phyloP scores from a whole-genome alignment of 495 filamentous ascomycete species.

The Pseudevernia furfuracea region DNA sequence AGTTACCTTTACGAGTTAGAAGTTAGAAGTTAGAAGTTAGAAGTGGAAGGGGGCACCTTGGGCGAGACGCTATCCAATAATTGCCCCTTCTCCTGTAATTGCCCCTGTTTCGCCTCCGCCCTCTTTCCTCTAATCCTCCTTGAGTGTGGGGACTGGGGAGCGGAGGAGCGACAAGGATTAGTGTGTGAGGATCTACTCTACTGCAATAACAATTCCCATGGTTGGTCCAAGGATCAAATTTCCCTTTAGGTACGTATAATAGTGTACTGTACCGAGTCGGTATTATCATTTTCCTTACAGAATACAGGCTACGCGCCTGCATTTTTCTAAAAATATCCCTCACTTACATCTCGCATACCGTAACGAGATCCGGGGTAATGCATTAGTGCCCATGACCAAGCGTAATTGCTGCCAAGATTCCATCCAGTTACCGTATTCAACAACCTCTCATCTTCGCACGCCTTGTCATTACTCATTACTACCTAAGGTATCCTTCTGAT shows the following conservation, averaged over 20 bases:
- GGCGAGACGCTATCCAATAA: slow-evolving; percentile 9
- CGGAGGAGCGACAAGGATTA: not conserved
- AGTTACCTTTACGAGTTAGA: no score
- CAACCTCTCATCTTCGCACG: not conserved
- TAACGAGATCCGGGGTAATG: not conserved
- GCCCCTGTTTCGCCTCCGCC: not conserved
- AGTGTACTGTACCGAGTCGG: no score
- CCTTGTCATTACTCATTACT: no score
- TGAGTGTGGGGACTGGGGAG: not conserved
- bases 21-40: no score
- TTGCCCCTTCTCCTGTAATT: not conserved
- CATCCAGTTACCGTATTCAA: no score
- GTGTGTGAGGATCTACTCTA: no score
- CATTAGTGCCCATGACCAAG: not conserved
- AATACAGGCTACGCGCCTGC: slow-evolving; percentile 1
- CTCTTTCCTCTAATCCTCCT: not conserved
- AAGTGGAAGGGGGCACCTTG: no score
- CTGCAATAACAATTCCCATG: no score
- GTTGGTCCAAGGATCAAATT: no score
- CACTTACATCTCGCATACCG: not conserved
- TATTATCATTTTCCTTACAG: no score
- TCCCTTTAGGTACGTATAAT: no score
- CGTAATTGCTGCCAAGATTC: not conserved
- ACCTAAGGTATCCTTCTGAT: no score
- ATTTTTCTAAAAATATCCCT: not conserved